Evolutionary conservation across 768 basidiomycete genomes (phyloP).

Genomic region (Boletus patriciae): DNA sequence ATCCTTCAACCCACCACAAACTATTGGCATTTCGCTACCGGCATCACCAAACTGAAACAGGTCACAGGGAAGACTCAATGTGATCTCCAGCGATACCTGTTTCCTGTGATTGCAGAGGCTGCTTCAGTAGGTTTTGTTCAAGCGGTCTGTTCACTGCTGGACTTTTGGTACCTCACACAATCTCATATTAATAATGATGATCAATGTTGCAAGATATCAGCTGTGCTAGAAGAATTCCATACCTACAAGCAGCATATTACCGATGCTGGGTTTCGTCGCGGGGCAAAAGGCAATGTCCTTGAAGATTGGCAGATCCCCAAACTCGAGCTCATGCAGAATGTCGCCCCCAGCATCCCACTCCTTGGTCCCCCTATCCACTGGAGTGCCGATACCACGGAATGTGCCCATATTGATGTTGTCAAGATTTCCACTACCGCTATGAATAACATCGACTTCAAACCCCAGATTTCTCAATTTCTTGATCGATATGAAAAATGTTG

Average conservation of each 20-base stretch:
- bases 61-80: background rate
- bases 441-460: conserved; percentile 34
- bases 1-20: background rate
- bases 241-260: background rate
- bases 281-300: conserved; percentile 27
- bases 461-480: conserved; percentile 35
- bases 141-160: no score
- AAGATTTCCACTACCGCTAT: conserved; percentile 30
- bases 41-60: background rate
- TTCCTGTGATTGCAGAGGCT: background rate
- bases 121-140: background rate
- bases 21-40: background rate
- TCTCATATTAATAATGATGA: no score
- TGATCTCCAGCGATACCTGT: background rate
- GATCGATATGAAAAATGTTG: conserved; percentile 25
- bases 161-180: no score
- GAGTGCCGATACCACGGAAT: conserved; percentile 39
- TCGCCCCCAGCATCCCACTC: conserved; percentile 29
- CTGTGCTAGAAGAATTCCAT: background rate
- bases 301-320: conserved; percentile 43
- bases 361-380: conserved; percentile 35
- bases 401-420: conserved; percentile 34
- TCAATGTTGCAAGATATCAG: background rate
- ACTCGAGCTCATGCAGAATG: conserved; percentile 41
- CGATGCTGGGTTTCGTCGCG: background rate